phyloP scores from a whole-genome alignment of 345 rosid genomes.

The Erodium maritimum region DNA sequence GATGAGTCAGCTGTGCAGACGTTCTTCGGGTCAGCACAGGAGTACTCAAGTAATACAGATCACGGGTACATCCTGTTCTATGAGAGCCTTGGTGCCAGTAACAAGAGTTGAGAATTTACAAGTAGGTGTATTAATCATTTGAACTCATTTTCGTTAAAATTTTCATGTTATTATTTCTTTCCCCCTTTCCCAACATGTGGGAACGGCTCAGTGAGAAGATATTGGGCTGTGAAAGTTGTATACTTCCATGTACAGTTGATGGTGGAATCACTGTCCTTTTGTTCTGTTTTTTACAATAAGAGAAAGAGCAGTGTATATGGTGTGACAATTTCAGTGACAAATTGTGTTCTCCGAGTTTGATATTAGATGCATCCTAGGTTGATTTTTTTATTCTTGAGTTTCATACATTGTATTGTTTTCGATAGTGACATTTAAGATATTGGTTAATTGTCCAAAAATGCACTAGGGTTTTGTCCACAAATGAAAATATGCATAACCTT shows the following conservation, averaged over 20 bases:
- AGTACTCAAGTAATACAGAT: slow-evolving; percentile 90
- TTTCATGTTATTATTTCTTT: slow-evolving; percentile 13
- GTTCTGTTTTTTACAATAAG: slow-evolving; percentile 38
- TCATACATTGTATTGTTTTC: no score
- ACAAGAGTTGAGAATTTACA: slow-evolving; percentile 35
- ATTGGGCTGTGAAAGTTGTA: slow-evolving; percentile 27
- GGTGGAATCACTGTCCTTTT: slow-evolving; percentile 33
- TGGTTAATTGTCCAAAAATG: no score
- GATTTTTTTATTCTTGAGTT: no score
- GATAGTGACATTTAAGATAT: no score
- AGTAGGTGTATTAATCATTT: slow-evolving; percentile 33
- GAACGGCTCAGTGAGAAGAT: slow-evolving; percentile 22
- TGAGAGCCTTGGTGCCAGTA: slow-evolving; percentile 57
- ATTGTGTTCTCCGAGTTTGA: no score
- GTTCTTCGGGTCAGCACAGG: slow-evolving; percentile 95
- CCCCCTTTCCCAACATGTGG: slow-evolving; percentile 18
- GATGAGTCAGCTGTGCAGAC: slow-evolving; percentile 98
- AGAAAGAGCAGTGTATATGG: slow-evolving; percentile 32
- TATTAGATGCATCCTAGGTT: no score
- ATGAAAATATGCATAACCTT: no score
- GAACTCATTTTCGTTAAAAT: slow-evolving; percentile 13
- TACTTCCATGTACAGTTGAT: slow-evolving; percentile 56
- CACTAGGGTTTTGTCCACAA: no score
- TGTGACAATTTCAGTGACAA: slow-evolving; percentile 9
- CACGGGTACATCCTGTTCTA: slow-evolving; percentile 97